A percentile compares a stretch with the other conserved stretches of the same genome.
Evolutionary conservation across 2,329 filamentous ascomycete species (phyloP).

Genomic region (Pestalotiopsis fici): DNA sequence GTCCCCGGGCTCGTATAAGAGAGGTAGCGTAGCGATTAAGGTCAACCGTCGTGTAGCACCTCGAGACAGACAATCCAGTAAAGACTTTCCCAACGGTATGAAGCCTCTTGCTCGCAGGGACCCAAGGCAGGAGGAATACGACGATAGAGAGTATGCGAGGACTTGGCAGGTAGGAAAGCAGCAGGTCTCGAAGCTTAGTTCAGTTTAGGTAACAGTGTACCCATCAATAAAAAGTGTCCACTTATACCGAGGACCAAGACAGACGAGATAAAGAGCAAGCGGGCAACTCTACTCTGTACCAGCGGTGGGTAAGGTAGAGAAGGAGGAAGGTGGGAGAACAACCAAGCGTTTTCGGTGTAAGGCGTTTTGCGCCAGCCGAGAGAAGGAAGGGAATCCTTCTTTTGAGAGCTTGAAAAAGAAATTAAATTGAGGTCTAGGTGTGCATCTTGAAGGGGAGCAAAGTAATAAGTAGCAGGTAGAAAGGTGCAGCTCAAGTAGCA

Average conservation of each 20-base stretch:
- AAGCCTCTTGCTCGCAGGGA: not conserved
- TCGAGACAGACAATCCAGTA: not conserved
- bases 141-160: not conserved
- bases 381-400: not conserved
- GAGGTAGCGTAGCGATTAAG: conserved; percentile 13
- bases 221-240: not conserved
- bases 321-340: not conserved
- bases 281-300: not conserved
- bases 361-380: not conserved
- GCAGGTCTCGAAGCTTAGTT: not conserved
- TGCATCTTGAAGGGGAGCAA: not conserved
- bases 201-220: not conserved
- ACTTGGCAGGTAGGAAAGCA: not conserved
- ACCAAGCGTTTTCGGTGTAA: not conserved
- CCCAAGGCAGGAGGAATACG: not conserved
- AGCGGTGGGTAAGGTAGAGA: not conserved
- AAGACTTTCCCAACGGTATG: not conserved
- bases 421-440: not conserved
- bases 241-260: not conserved
- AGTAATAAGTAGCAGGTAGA: not conserved
- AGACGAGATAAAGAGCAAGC: not conserved
- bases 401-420: not conserved
- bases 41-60: not conserved
- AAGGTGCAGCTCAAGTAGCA: not conserved
- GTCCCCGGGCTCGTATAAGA: not conserved